Percentiles rank a stretch among this genome's conserved stretches.
Conservation (phyloP, 305 asterid genomes). For the Solanum hybrid region DNA sequence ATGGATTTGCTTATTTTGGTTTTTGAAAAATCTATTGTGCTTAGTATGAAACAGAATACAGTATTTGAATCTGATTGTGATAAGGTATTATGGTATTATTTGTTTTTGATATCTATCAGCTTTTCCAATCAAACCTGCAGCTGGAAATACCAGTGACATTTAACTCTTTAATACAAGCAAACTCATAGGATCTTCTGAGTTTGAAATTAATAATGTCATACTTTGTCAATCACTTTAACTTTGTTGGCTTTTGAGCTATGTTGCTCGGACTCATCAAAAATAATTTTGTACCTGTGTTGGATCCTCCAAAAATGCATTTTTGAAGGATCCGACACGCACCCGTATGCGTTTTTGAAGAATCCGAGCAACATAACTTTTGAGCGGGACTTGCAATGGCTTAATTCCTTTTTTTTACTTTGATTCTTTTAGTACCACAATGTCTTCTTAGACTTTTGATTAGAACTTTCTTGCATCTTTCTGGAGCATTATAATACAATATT, state of each 20-base stretch:
- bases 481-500: background rate
- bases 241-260: background rate
- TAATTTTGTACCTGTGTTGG: background rate
- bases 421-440: background rate
- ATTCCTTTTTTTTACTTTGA: background rate
- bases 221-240: background rate
- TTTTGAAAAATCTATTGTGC: background rate
- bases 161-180: background rate
- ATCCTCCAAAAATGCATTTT: background rate
- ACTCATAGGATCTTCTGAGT: background rate
- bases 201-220: background rate
- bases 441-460: background rate
- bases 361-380: background rate
- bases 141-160: background rate
- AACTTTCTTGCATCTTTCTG: background rate
- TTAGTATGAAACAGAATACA: background rate
- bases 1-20: background rate
- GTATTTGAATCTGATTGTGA: background rate
- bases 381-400: background rate
- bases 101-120: background rate
- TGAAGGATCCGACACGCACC: background rate
- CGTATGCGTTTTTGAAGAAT: background rate
- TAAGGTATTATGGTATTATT: background rate
- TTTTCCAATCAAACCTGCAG: background rate
- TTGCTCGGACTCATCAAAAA: background rate